Base-by-base conservation (phyloP, 257 asterid species). In the Penstemon davidsonii region DNA sequence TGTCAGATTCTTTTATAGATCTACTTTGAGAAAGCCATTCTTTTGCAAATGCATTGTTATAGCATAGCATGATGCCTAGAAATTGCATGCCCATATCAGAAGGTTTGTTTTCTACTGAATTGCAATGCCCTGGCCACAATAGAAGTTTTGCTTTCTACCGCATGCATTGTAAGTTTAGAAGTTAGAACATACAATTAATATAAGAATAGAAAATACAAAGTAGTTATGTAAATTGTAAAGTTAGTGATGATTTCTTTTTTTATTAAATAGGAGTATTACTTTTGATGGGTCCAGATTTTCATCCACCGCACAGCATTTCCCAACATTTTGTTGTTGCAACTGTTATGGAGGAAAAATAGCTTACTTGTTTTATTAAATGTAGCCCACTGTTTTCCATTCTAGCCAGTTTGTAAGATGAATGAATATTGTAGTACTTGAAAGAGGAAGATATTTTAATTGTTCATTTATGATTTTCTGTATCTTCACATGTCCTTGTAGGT, bases 401-500 rank as follows among this genome's bases (percentile, higher is more conserved):
- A 67, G n/a, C 7, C 37, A 9, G 54, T 49, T 49, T 49, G 5
- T 49, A 49, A 49, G 54, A 49, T 49, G 54, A 49, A 4, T 49
- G 8, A 49, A 49, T 49, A 49, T 49, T 46, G 33, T 25, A 25
- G 52, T 9, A 49, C 12, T 49, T 12, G 18, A 49, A 15, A 3
- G 11, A 49, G 54, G 13, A 9, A 49, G 10, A 49, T 49, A 49
- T 49, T 49, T 49, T 49, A 25, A 25, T 25, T 25, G 33, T 25
- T 25, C 33, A 25, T 25, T 25, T 25, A 25, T 0, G 33, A 25
- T 25, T 25, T 25, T 25, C 33, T 25, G 33, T 25, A 43, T 33
- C 69, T 9, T 67, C 79, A 73, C 82, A 74, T 79, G 80, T 71
- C 77, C 76, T 68, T 72, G 78, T 37, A 43, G 60, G 76, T 79